Percentiles rank a stretch among this genome's conserved stretches.
Evolutionary conservation across 176 grass and related monocot genomes (phyloP).

Genomic region (Oryza longistaminata): DNA sequence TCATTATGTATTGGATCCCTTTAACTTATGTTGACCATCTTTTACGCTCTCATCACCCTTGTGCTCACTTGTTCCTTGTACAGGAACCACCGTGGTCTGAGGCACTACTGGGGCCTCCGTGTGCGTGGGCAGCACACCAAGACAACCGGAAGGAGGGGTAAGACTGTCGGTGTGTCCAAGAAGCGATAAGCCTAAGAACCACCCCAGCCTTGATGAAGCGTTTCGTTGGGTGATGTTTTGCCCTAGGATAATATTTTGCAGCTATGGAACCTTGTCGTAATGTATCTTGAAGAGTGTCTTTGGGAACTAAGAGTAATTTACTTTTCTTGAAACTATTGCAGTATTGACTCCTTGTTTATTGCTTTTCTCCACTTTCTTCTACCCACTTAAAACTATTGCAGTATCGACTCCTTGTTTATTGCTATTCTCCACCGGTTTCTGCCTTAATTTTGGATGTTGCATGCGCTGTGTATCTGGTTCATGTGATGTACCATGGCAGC

Average conservation of each 20-base stretch:
- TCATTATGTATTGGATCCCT: background rate
- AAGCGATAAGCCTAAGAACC: constrained; percentile 59
- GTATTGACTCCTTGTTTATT: background rate
- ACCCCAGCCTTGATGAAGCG: background rate
- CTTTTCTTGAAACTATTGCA: background rate
- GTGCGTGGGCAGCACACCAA: constrained; percentile 97
- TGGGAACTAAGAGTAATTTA: constrained; percentile 28
- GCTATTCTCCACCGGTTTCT: background rate
- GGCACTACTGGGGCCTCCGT: constrained; percentile 95
- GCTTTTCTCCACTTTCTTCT: background rate
- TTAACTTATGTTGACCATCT: background rate
- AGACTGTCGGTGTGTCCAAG: constrained; percentile 98
- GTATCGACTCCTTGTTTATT: background rate
- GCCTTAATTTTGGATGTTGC: background rate
- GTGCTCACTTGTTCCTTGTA: background rate
- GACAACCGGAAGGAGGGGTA: constrained; percentile 91
- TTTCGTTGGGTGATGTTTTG: constrained; percentile 22
- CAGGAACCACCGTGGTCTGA: constrained; percentile 93
- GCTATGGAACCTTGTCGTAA: constrained; percentile 38
- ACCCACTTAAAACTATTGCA: background rate
- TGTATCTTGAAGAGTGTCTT: constrained; percentile 34
- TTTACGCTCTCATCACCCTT: background rate
- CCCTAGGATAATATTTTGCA: constrained; percentile 32
- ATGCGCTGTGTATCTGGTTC: no score
- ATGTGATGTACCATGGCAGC: no score